Percentiles rank a stretch among this genome's conserved stretches.
Conservation (phyloP, 2,329 filamentous ascomycete genomes). For the Cryphonectria carpinicola region DNA sequence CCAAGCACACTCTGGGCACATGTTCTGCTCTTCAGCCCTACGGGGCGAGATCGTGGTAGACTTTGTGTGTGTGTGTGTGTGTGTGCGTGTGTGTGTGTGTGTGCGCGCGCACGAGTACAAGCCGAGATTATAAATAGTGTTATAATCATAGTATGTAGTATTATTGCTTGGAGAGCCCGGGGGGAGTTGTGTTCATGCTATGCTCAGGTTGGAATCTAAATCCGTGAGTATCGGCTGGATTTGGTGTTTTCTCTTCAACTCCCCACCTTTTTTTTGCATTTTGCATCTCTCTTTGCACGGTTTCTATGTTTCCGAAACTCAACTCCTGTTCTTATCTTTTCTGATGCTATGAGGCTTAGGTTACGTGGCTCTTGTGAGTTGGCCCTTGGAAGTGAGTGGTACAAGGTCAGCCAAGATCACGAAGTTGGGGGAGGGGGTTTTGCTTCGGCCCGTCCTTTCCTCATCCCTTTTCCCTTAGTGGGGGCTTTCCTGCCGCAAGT, state of each 20-base stretch:
- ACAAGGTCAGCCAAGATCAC: background rate
- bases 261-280: background rate
- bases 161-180: background rate
- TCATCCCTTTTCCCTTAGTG: slow-evolving; percentile 11
- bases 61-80: background rate
- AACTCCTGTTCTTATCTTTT: background rate
- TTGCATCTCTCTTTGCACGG: background rate
- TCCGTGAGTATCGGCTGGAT: background rate
- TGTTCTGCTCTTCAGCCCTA: slow-evolving; percentile 28
- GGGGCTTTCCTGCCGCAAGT: background rate
- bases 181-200: background rate
- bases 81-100: too few species aligned
- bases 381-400: background rate
- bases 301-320: background rate
- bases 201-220: background rate
- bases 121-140: background rate
- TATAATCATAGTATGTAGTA: background rate
- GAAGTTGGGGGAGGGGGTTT: background rate
- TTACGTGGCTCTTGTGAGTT: background rate
- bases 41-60: background rate
- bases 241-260: background rate
- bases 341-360: background rate
- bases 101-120: background rate
- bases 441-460: slow-evolving; percentile 7
- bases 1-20: background rate